These are phyloP conservation scores for Wickerhamiella musiphila DNA, from an alignment of 805 yeast species.

Conservation along the genomic window DNA sequence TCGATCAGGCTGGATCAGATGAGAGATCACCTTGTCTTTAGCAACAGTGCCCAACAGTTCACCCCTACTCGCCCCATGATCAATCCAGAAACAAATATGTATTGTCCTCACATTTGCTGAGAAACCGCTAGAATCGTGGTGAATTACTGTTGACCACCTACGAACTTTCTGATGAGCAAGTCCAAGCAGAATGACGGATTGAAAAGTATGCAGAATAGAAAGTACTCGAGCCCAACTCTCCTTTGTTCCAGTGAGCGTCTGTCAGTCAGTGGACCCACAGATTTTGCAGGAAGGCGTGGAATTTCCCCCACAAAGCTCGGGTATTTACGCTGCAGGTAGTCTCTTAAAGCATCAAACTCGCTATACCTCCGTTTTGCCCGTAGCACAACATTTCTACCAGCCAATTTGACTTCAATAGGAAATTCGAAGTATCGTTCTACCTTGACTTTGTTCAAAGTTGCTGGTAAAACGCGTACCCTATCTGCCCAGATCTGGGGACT, in stretches of 20 bases:
- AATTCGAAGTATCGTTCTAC: conserved; percentile 28
- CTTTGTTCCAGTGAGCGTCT: conserved; percentile 24
- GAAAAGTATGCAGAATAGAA: conserved; percentile 27
- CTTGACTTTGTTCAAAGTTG: conserved; percentile 24
- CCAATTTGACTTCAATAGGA: conserved; percentile 24
- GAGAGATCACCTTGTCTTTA: no score
- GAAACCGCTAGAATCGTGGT: no score
- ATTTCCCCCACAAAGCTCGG: conserved; percentile 25
- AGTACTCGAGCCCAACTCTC: conserved; percentile 29
- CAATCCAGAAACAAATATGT: no score
- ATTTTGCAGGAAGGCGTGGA: conserved; percentile 31
- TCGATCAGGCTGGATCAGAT: no score
- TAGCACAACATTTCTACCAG: conserved; percentile 21
- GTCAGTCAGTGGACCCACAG: conserved; percentile 19
- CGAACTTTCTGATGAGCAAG: not conserved
- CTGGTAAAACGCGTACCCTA: conserved; percentile 24
- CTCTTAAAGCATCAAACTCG: conserved; percentile 38
- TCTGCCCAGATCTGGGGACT: conserved; percentile 23
- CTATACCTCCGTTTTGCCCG: conserved; percentile 42
- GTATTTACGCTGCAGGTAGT: conserved; percentile 22
- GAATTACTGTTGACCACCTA: not conserved
- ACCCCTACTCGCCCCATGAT: no score
- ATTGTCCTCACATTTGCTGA: no score
- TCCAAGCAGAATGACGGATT: conserved; percentile 20
- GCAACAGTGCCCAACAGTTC: no score